Conservation (phyloP, 257 asterid genomes). For the Nicotiana attenuata region DNA sequence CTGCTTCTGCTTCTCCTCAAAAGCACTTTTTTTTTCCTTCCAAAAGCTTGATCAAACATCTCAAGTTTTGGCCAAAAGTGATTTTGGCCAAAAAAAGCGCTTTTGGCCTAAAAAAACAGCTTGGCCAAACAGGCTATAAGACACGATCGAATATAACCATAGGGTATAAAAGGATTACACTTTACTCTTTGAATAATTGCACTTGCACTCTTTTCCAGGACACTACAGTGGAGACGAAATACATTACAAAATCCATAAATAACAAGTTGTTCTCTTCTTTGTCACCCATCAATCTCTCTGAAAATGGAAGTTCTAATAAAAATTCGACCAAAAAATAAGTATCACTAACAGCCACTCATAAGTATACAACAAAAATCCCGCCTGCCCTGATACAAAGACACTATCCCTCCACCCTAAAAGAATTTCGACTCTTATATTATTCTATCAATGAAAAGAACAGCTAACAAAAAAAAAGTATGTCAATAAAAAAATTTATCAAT, state of each 20-base stretch:
- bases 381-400: slow-evolving; percentile 6
- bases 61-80: no score
- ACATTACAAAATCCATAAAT: neutral
- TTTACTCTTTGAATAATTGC: neutral
- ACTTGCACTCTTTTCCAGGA: neutral
- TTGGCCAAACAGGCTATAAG: no score
- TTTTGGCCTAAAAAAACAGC: no score
- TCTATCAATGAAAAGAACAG: slow-evolving; percentile 28
- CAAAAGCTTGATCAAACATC: no score
- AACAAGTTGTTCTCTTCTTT: neutral
- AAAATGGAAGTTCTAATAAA: neutral
- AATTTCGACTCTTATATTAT: slow-evolving; percentile 25
- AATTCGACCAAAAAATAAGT: slow-evolving; percentile 6
- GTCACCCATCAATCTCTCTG: neutral
- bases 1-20: no score
- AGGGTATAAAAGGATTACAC: neutral
- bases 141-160: neutral
- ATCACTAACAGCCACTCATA: slow-evolving; percentile 2
- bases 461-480: neutral
- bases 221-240: neutral
- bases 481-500: slow-evolving; percentile 7
- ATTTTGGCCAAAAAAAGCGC: no score
- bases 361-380: slow-evolving; percentile 17
- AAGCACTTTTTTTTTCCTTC: no score
- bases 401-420: slow-evolving; percentile 15